These are phyloP conservation scores for Colletotrichum brevisporum DNA, from an alignment of 2,329 filamentous ascomycete species.

Conservation along the genomic window DNA sequence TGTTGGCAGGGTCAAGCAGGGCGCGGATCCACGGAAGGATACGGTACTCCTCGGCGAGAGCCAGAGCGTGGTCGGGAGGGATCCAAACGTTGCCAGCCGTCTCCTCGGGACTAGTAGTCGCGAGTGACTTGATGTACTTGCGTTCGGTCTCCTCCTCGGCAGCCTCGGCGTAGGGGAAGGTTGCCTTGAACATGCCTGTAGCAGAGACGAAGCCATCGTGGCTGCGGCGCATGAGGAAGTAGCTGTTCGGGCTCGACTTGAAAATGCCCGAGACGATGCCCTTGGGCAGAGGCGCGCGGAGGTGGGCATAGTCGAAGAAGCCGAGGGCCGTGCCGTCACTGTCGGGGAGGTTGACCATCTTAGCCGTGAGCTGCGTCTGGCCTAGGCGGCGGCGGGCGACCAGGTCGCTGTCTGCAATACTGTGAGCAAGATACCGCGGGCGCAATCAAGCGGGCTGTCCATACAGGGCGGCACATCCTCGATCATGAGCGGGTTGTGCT, in stretches of 20 bases:
- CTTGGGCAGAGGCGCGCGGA: slow-evolving; percentile 92
- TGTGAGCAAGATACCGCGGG: slow-evolving; percentile 36
- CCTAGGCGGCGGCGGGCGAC: slow-evolving; percentile 89
- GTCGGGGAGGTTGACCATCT: slow-evolving; percentile 82
- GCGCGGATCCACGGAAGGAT: slow-evolving; percentile 91
- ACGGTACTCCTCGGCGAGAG: slow-evolving; percentile 87
- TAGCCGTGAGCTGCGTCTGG: slow-evolving; percentile 90
- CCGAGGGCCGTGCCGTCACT: slow-evolving; percentile 81
- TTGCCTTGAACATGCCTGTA: slow-evolving; percentile 93
- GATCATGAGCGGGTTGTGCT: slow-evolving; percentile 76
- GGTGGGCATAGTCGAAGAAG: slow-evolving; percentile 94
- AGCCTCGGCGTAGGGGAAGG: slow-evolving; percentile 82
- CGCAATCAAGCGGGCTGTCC: slow-evolving; percentile 39
- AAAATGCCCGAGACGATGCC: slow-evolving; percentile 95
- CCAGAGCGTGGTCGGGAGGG: slow-evolving; percentile 83
- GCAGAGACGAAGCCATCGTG: slow-evolving; percentile 87
- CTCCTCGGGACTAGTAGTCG: slow-evolving; percentile 88
- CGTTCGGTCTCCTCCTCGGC: slow-evolving; percentile 83
- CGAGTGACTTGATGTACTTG: slow-evolving; percentile 85
- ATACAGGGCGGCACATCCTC: slow-evolving; percentile 76
- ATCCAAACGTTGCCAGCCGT: slow-evolving; percentile 98
- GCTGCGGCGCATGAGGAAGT: slow-evolving; percentile 96
- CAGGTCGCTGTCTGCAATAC: slow-evolving; percentile 76
- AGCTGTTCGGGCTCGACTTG: slow-evolving; percentile 88
- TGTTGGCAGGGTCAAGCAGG: slow-evolving; percentile 90